phyloP scores from a whole-genome alignment of 2,329 filamentous ascomycete species.

The Thermochaetoides dissita region DNA sequence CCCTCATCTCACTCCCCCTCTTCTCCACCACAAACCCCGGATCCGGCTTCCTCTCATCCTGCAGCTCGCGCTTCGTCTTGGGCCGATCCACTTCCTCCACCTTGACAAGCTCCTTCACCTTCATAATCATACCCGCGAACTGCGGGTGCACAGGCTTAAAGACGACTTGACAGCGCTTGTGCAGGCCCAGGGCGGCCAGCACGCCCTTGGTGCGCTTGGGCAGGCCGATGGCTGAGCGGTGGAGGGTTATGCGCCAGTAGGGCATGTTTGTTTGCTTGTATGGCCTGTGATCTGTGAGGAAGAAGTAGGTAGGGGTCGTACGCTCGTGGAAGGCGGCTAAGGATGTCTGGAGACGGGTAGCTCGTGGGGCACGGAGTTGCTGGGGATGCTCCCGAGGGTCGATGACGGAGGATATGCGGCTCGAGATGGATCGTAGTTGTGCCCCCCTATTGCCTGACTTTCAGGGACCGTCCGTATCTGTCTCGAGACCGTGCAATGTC shows the following conservation, averaged over 20 bases:
- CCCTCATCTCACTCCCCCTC: slow-evolving; percentile 19
- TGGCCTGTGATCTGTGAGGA: background rate
- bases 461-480: no score
- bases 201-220: slow-evolving; percentile 67
- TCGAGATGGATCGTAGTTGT: no score
- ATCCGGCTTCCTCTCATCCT: slow-evolving; percentile 58
- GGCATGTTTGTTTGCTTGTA: slow-evolving; percentile 36
- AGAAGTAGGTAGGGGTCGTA: no score
- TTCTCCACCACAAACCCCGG: slow-evolving; percentile 69
- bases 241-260: slow-evolving; percentile 82
- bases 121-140: slow-evolving; percentile 80
- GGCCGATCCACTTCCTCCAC: slow-evolving; percentile 61
- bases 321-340: no score
- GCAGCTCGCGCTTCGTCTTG: slow-evolving; percentile 54
- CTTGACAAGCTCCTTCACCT: slow-evolving; percentile 80
- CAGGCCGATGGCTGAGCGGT: slow-evolving; percentile 80
- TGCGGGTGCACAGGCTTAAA: slow-evolving; percentile 74
- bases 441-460: no score
- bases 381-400: no score
- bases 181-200: slow-evolving; percentile 71
- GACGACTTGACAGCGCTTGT: slow-evolving; percentile 71
- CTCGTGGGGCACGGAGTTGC: no score
- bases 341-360: no score
- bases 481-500: no score
- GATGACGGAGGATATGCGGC: no score